These are phyloP conservation scores for Eimeria maxima DNA, from an alignment of 169 alveolate species.

Conservation along the genomic window DNA sequence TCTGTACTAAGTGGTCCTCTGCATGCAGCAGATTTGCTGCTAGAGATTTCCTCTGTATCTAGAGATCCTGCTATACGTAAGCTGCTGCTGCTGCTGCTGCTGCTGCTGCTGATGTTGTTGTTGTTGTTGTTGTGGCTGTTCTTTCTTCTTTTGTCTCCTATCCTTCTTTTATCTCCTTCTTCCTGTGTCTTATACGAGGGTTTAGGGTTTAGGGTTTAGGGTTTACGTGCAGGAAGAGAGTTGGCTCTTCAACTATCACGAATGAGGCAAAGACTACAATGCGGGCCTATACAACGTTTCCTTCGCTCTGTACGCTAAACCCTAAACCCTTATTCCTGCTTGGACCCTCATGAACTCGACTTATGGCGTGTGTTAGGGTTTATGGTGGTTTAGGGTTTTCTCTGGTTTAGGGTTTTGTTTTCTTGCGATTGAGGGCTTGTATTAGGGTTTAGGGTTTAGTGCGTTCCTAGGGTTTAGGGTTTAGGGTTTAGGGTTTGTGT, in stretches of 20 bases:
- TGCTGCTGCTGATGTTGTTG: neutral
- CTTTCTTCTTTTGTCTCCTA: no score
- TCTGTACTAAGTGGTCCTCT: neutral
- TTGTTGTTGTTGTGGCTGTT: neutral
- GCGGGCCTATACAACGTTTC: slow-evolving; percentile 75
- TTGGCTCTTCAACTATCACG: slow-evolving; percentile 73
- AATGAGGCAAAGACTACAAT: slow-evolving; percentile 62
- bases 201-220: slow-evolving; percentile 46
- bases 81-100: neutral
- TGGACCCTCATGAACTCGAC: neutral
- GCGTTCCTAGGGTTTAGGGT: slow-evolving; percentile 27
- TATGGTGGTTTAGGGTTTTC: neutral
- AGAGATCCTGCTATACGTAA: neutral
- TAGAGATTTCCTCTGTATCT: neutral
- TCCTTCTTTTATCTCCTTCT: no score
- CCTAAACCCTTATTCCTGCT: neutral
- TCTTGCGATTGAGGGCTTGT: neutral
- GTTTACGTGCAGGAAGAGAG: slow-evolving; percentile 63
- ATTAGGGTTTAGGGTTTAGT: neutral
- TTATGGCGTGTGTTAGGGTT: no score
- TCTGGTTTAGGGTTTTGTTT: neutral
- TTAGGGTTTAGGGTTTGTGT: slow-evolving; percentile 22
- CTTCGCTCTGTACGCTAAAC: slow-evolving; percentile 60
- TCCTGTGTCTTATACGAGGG: neutral
- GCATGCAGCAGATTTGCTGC: neutral